These are phyloP conservation scores for Ophiostoma tasmaniense DNA, from an alignment of 2,329 filamentous ascomycete species.

Conservation along the genomic window DNA sequence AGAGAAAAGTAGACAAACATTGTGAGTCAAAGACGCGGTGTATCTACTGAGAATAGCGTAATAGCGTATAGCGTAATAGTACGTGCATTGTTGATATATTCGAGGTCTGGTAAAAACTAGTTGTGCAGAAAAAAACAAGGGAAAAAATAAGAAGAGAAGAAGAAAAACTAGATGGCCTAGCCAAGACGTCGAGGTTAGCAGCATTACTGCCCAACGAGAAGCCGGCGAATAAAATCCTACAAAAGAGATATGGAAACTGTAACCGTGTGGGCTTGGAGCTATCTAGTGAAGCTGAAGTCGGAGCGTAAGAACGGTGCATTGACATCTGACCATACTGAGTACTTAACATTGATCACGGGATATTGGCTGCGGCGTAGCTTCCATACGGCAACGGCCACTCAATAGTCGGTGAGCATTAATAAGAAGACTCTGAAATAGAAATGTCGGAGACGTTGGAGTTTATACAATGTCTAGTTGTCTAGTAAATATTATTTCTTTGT, in stretches of 20 bases:
- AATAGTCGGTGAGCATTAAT: not conserved
- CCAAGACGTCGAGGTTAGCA: not conserved
- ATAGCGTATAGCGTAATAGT: not conserved
- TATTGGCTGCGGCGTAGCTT: not conserved
- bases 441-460: not conserved
- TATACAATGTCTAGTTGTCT: not conserved
- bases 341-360: not conserved
- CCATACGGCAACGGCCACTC: not conserved
- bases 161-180: not conserved
- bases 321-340: not conserved
- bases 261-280: not conserved
- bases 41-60: not conserved
- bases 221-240: not conserved
- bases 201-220: not conserved
- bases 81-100: not conserved
- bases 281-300: not conserved
- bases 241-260: not conserved
- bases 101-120: not conserved
- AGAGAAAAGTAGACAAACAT: too few relatives aligned
- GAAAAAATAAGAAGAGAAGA: too few relatives aligned
- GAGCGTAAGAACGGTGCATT: not conserved
- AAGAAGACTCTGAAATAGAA: too few relatives aligned
- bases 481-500: not conserved
- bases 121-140: not conserved
- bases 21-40: constrained; percentile 6